Percentiles rank a stretch among this genome's conserved stretches.
phyloP scores from a whole-genome alignment of 2,329 filamentous ascomycete species.

The Colletotrichum chlorophyti region DNA sequence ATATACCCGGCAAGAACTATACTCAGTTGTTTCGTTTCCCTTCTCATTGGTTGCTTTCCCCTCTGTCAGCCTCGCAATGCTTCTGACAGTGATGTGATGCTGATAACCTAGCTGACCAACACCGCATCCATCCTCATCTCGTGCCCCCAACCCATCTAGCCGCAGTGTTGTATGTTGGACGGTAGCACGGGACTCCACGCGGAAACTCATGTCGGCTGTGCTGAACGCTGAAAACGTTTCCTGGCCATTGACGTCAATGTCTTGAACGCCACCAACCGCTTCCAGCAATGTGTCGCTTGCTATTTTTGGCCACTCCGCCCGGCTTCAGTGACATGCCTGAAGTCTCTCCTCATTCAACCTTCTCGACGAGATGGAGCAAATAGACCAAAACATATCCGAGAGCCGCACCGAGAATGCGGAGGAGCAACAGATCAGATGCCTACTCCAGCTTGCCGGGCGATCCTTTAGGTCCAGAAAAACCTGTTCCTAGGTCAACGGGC shows the following conservation, averaged over 20 bases:
- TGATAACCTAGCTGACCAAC: no score
- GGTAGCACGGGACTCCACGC: no score
- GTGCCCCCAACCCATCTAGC: no score
- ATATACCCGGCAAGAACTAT: conserved; percentile 18
- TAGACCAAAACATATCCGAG: no score
- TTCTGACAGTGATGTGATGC: neutral
- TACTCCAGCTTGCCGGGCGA: neutral
- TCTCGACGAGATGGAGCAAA: no score
- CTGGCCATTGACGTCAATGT: neutral
- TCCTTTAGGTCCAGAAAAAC: no score
- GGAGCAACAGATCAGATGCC: conserved; percentile 3
- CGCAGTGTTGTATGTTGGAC: no score
- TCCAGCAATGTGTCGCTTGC: neutral
- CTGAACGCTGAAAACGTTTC: conserved; percentile 1
- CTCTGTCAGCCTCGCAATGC: conserved; percentile 3
- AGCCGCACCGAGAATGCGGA: conserved; percentile 17
- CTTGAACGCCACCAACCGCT: neutral
- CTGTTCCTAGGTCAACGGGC: no score
- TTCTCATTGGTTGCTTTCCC: neutral
- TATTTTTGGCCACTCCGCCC: conserved; percentile 2
- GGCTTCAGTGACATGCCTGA: no score
- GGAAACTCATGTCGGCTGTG: neutral
- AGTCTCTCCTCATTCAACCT: no score
- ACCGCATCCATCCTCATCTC: no score
- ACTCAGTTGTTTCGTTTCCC: neutral